Conservation (phyloP, 805 yeast species). For the Nakazawaea ishiwadae region DNA sequence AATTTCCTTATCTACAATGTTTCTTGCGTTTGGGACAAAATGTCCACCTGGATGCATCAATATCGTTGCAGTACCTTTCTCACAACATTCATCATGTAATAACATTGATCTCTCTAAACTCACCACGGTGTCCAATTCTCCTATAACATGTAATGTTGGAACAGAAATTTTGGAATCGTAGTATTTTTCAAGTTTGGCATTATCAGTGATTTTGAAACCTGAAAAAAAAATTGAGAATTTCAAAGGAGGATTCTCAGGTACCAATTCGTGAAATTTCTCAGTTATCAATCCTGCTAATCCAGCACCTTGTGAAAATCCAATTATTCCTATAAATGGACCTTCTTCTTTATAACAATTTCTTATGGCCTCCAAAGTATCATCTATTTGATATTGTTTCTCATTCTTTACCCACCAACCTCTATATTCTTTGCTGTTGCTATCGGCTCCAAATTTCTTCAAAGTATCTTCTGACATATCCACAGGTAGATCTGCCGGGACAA, state of each 20-base stretch:
- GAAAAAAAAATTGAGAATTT: slow-evolving; percentile 76
- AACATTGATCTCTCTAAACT: slow-evolving; percentile 63
- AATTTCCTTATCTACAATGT: slow-evolving; percentile 25
- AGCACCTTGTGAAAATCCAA: slow-evolving; percentile 96
- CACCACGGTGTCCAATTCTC: slow-evolving; percentile 85
- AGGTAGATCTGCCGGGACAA: slow-evolving; percentile 71
- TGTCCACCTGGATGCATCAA: slow-evolving; percentile 95
- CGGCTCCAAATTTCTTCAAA: slow-evolving; percentile 36
- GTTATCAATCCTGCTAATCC: slow-evolving; percentile 73
- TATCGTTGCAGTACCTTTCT: slow-evolving; percentile 33
- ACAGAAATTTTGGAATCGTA: slow-evolving; percentile 23
- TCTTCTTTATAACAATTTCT: slow-evolving; percentile 44
- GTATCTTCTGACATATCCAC: slow-evolving; percentile 51
- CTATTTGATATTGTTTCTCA: slow-evolving; percentile 25
- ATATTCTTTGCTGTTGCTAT: slow-evolving; percentile 31
- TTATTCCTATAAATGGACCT: slow-evolving; percentile 82
- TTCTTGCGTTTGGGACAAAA: slow-evolving; percentile 85
- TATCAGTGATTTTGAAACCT: slow-evolving; percentile 39
- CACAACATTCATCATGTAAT: slow-evolving; percentile 51
- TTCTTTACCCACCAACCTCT: slow-evolving; percentile 76
- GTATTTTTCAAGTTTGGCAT: slow-evolving; percentile 21
- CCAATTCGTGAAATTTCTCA: slow-evolving; percentile 50
- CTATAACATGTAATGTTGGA: slow-evolving; percentile 71
- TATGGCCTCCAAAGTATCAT: slow-evolving; percentile 46
- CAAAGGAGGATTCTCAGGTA: slow-evolving; percentile 44